Evolutionary conservation across 768 basidiomycete species (phyloP), one percentile per base, ranked within the genome.

Genomic region (Termitomyces sp.): DNA sequence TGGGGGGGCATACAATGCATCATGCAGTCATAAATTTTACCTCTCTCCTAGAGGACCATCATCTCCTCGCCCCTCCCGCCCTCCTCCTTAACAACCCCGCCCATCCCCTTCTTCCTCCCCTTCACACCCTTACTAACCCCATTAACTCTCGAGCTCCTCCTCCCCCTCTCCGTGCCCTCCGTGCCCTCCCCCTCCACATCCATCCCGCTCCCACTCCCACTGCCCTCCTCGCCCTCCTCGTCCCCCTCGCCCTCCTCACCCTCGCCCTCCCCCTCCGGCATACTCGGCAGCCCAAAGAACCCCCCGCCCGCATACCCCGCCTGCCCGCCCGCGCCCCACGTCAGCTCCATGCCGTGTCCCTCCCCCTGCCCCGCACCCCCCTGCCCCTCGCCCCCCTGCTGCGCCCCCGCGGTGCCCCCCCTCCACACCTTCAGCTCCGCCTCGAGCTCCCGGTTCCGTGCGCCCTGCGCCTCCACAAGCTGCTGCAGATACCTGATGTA

Each of bases 401-500:
- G n/a, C n/a, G 8, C 24, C 51, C 36, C 22, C 5, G 39, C 12
- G 12, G 20, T 26, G 14, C 34, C 50, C 4, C 18, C 50, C 1
- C 47, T 26, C 55, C 55, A 56, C 5, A 8, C 55, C 45, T 81
- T 79, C 37, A 93, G 80, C 71, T 88, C 85, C 51, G 81, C 80
- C 70, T 94, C 92, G 49, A 94, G 77, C 65, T 92, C 90, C 40
- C 88, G 76, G 68, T 91, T 93, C 10, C 91, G 78, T 43, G 81
- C 82, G 4, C 89, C 89, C 65, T 93, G 92, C 0, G 85, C 87
- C 3, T 81, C 83, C 10, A 94, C 91, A 53, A 94, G 85, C 63
- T 93, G 91, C 68, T 94, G 92, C 12, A 94, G 82, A 70, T 92
- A 93, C 56, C 91, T 82, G 32, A 88, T 87, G 65, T 88, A 87